Conservation (phyloP, 1,284 basidiomycete species). For the Sanguinoderma infundibulare region DNA sequence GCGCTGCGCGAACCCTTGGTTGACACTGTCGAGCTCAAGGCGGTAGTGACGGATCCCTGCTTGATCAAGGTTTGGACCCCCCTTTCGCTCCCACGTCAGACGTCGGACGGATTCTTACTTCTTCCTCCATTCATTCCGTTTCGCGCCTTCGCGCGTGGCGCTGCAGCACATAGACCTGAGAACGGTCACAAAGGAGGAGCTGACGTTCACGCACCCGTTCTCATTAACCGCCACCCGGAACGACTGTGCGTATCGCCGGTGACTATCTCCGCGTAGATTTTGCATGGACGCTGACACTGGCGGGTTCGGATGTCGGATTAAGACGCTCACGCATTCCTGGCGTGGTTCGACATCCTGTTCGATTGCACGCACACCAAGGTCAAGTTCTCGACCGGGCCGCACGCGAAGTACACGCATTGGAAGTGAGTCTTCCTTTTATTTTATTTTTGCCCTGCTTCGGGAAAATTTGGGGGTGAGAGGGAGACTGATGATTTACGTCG, state of each 20-base stretch:
- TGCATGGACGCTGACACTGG: slow-evolving; percentile 12
- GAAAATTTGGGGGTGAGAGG: neutral
- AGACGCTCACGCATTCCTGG: slow-evolving; percentile 99
- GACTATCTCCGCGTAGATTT: neutral
- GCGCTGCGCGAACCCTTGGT: slow-evolving; percentile 96
- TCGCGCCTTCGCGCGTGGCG: neutral
- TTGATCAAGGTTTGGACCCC: slow-evolving; percentile 69
- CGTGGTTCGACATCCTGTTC: slow-evolving; percentile 99
- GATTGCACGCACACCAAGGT: slow-evolving; percentile 97
- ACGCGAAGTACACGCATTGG: slow-evolving; percentile 97
- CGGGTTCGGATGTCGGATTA: neutral
- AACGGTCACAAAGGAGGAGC: slow-evolving; percentile 95
- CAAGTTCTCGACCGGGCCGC: slow-evolving; percentile 93
- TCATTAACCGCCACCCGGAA: slow-evolving; percentile 84
- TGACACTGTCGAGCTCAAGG: slow-evolving; percentile 95
- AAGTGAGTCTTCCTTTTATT: slow-evolving; percentile 68
- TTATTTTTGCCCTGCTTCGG: too few relatives aligned
- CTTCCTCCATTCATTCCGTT: neutral
- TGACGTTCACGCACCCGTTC: slow-evolving; percentile 87
- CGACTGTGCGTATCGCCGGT: slow-evolving; percentile 72
- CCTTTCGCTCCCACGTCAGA: neutral
- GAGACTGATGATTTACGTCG: neutral
- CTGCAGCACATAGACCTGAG: slow-evolving; percentile 85
- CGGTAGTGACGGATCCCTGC: slow-evolving; percentile 91
- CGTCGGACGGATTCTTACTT: neutral